These are phyloP conservation scores for Aspergillus sp. DNA, from an alignment of 2,329 filamentous ascomycete species.

Conservation along the genomic window DNA sequence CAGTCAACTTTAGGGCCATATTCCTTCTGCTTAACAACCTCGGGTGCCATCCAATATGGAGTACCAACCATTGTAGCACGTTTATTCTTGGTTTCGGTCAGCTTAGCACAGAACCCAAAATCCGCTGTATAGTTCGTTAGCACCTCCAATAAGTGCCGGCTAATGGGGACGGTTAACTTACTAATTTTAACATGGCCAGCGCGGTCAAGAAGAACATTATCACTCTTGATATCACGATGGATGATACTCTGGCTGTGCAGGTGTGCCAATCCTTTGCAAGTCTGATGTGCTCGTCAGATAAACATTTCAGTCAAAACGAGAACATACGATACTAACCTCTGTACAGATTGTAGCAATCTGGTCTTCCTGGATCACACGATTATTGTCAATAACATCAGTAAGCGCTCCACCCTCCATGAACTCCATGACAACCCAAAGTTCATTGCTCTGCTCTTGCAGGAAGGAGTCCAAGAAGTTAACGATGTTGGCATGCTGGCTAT, in stretches of 20 bases:
- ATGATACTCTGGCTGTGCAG: slow-evolving; percentile 96
- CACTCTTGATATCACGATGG: slow-evolving; percentile 98
- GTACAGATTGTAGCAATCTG: slow-evolving; percentile 97
- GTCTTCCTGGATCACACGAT: slow-evolving; percentile 87
- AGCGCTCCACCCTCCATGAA: slow-evolving; percentile 98
- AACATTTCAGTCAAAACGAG: neutral
- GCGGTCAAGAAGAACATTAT: slow-evolving; percentile 93
- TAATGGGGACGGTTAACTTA: slow-evolving; percentile 51
- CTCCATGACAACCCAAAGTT: slow-evolving; percentile 99
- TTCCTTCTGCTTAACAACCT: slow-evolving; percentile 99
- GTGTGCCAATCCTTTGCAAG: slow-evolving; percentile 91
- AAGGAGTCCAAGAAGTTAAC: slow-evolving; percentile 99
- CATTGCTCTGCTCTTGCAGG: slow-evolving; percentile 87
- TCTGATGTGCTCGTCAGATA: slow-evolving; percentile 56
- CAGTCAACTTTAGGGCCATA: slow-evolving; percentile 98
- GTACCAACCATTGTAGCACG: slow-evolving; percentile 99
- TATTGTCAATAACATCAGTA: slow-evolving; percentile 99
- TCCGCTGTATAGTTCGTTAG: slow-evolving; percentile 66
- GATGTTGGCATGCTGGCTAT: slow-evolving; percentile 96
- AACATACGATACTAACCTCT: slow-evolving; percentile 65
- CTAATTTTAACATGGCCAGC: slow-evolving; percentile 97
- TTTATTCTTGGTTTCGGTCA: slow-evolving; percentile 95
- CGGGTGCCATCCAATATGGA: slow-evolving; percentile 99
- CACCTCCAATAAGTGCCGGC: slow-evolving; percentile 17
- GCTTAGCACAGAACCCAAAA: slow-evolving; percentile 98